phyloP scores from a whole-genome alignment of 129 eudicot genomes.

The Tagetes patula region DNA sequence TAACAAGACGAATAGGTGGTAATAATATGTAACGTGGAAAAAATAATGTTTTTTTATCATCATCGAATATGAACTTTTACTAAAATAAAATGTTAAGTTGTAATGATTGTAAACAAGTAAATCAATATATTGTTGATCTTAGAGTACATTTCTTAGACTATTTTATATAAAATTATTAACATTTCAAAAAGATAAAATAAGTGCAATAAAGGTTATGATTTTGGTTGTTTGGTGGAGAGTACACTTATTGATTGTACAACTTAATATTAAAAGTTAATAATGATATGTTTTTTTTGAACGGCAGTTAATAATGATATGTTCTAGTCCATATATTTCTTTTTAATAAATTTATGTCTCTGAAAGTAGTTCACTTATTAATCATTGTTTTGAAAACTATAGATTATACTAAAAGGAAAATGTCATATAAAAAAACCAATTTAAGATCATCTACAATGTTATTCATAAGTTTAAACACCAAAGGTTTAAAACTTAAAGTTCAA shows the following conservation, averaged over 20 bases:
- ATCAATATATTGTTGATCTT: background rate
- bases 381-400: background rate
- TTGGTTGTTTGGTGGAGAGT: conserved; percentile 3
- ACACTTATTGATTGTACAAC: background rate
- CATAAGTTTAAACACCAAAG: too few relatives aligned
- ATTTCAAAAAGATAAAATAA: background rate
- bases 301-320: too few relatives aligned
- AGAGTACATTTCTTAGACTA: too few relatives aligned
- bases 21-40: too few relatives aligned
- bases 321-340: background rate
- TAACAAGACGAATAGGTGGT: too few relatives aligned
- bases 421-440: too few relatives aligned
- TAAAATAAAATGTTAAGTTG: too few relatives aligned
- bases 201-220: background rate
- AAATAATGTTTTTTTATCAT: too few relatives aligned
- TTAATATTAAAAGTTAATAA: background rate
- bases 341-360: background rate
- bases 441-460: too few relatives aligned
- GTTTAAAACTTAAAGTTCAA: too few relatives aligned
- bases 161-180: background rate
- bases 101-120: background rate
- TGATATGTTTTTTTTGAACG: background rate
- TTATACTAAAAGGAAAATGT: too few relatives aligned
- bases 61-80: too few relatives aligned
- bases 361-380: background rate